Evolutionary conservation across 1,139 yeast species (phyloP).

Genomic region (Scheffersomyces titani): DNA sequence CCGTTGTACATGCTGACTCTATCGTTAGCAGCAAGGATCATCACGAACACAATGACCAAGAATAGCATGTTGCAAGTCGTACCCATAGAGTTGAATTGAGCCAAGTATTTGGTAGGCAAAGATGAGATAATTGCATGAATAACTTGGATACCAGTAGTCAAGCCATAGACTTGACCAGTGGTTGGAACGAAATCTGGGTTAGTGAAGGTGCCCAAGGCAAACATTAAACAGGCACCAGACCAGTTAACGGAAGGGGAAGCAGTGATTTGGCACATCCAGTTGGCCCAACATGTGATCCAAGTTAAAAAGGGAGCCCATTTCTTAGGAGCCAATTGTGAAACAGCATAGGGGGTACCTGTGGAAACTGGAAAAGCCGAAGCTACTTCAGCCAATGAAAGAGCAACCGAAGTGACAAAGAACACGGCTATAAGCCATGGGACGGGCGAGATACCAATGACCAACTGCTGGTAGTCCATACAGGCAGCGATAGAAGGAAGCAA

Average conservation of each 20-base stretch:
- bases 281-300: conserved; percentile 27
- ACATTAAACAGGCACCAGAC: conserved; percentile 60
- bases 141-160: conserved; percentile 47
- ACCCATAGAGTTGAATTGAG: conserved; percentile 55
- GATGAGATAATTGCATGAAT: conserved; percentile 53
- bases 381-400: conserved; percentile 49
- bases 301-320: conserved; percentile 55
- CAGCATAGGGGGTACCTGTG: conserved; percentile 53
- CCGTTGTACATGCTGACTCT: conserved; percentile 28
- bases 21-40: conserved; percentile 57
- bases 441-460: conserved; percentile 54
- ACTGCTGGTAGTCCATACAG: conserved; percentile 54
- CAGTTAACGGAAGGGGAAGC: conserved; percentile 67
- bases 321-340: conserved; percentile 54
- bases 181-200: conserved; percentile 15
- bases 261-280: conserved; percentile 55
- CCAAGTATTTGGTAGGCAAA: conserved; percentile 56
- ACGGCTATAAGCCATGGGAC: conserved; percentile 58
- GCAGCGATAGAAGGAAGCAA: conserved; percentile 70
- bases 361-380: conserved; percentile 52
- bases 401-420: conserved; percentile 51
- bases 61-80: conserved; percentile 53
- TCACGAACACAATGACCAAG: conserved; percentile 54
- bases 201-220: conserved; percentile 48
- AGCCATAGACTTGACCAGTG: conserved; percentile 21